Evolutionary conservation across 305 asterid species (phyloP).

Genomic region (Fraxinus platypoda): DNA sequence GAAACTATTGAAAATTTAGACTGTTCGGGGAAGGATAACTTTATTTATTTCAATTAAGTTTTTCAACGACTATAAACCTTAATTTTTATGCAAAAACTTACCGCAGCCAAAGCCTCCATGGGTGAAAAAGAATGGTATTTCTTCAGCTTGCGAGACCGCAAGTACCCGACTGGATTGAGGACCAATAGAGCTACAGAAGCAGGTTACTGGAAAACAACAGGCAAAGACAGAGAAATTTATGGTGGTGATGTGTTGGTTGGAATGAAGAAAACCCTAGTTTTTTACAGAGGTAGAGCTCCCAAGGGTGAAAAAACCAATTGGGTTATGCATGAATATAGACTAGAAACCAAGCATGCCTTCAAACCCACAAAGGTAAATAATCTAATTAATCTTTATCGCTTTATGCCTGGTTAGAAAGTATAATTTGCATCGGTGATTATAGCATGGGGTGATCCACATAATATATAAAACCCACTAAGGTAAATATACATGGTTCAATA

Average conservation of each 20-base stretch:
- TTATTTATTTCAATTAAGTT: background rate
- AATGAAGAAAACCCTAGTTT: conserved; percentile 87
- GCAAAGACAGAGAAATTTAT: conserved; percentile 82
- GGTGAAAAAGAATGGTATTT: conserved; percentile 94
- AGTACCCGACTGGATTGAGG: conserved; percentile 79
- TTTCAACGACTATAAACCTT: background rate
- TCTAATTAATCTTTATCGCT: background rate
- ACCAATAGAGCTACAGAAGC: conserved; percentile 84
- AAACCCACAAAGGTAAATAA: conserved; percentile 54
- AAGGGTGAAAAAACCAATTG: conserved; percentile 90
- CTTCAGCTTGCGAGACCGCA: conserved; percentile 71
- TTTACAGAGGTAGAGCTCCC: conserved; percentile 88
- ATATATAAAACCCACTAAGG: background rate
- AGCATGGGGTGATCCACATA: background rate
- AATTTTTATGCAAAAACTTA: background rate
- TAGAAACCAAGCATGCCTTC: conserved; percentile 46
- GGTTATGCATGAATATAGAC: conserved; percentile 93
- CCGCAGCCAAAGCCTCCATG: conserved; percentile 74
- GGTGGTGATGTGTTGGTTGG: conserved; percentile 62
- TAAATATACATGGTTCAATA: background rate
- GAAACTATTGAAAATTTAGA: background rate
- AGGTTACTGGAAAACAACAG: conserved; percentile 90
- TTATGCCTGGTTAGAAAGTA: background rate
- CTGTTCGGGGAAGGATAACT: background rate
- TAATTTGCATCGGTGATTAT: background rate